Base-by-base conservation (phyloP, 306 rosid genomes). In the Hylodesmum podocarpum region DNA sequence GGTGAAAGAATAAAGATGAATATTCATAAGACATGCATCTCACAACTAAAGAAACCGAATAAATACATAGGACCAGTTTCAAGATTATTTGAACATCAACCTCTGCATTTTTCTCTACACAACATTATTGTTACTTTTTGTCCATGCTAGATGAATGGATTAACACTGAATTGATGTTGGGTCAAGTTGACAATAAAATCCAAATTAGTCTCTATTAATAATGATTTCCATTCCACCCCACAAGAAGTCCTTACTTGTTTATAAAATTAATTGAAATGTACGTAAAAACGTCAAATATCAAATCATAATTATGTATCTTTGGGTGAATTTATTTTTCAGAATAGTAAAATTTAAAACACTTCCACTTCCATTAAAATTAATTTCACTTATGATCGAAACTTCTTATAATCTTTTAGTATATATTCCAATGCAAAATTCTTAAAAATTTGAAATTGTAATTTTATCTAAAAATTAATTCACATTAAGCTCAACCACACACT, bases 111-210 rank as follows among this genome's bases (percentile, higher is more conserved):
- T 40, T 71, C 21, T 0, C 47, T 66, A 11, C 55, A 37, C 72
- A 24, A 50, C 59, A 65, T 64, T 31, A 53, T 41, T 31, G 41
- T 41, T 72, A 65, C 16, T 22, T 41, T 80, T 73, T 65, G 44
- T 44, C 70, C 22, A 41, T 79, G 40, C 66, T 39, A 29, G 31
- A 21, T 65, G 33, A 34, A 57, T 9, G 53, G 50, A 43, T 49
- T 54, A 57, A 43, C 80, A 8, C 39, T 66, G 44, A 44, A 46
- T 5, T 57, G 65, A 54, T 73, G 53, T 66, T 43, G 43, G 36
- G 76, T 66, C 50, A 65, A 53, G 78, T 64, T 72, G n/a, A 63
- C 27, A 15, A 22, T 47, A 70, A 68, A 16, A 57, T 27, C 28
- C 70, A 68, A 5, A 57, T 68, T 11, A 57, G 37, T 57, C 43